A percentile compares a stretch with the other conserved stretches of the same genome.
These are phyloP conservation scores for Chaetomiaceae sp. DNA, from an alignment of 2,329 filamentous ascomycete species.

Conservation along the genomic window DNA sequence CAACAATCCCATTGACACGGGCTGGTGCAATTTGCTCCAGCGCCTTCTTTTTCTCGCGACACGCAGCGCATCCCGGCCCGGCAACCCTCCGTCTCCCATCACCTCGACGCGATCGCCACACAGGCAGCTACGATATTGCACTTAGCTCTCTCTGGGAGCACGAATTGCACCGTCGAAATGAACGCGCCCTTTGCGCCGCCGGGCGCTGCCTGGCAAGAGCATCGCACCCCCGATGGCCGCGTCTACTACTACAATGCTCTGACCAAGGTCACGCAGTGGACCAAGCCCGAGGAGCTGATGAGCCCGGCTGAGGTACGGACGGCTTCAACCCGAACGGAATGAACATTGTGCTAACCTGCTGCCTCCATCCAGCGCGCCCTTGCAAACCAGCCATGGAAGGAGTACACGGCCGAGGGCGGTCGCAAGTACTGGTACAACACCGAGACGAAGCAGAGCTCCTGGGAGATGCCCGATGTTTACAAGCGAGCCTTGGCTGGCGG, in stretches of 20 bases:
- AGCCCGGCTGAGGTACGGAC: slow-evolving; percentile 66
- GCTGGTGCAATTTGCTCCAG: neutral
- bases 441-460: slow-evolving; percentile 86
- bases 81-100: neutral
- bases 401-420: slow-evolving; percentile 81
- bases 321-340: neutral
- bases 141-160: neutral
- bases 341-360: slow-evolving; percentile 17
- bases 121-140: neutral
- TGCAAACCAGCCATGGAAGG: slow-evolving; percentile 83
- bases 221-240: slow-evolving; percentile 74
- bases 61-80: neutral
- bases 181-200: slow-evolving; percentile 36
- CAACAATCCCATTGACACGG: neutral
- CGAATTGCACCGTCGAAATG: slow-evolving; percentile 53
- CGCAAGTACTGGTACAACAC: slow-evolving; percentile 95
- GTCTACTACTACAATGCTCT: slow-evolving; percentile 86
- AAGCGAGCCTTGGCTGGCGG: slow-evolving; percentile 68
- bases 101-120: neutral
- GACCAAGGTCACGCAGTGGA: slow-evolving; percentile 90
- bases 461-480: slow-evolving; percentile 86
- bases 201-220: slow-evolving; percentile 67
- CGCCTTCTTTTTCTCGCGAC: neutral
- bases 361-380: slow-evolving; percentile 61
- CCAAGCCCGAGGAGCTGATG: slow-evolving; percentile 88